These are phyloP conservation scores for Yamadazyma insecticola DNA, from an alignment of 805 yeast species.

Conservation along the genomic window DNA sequence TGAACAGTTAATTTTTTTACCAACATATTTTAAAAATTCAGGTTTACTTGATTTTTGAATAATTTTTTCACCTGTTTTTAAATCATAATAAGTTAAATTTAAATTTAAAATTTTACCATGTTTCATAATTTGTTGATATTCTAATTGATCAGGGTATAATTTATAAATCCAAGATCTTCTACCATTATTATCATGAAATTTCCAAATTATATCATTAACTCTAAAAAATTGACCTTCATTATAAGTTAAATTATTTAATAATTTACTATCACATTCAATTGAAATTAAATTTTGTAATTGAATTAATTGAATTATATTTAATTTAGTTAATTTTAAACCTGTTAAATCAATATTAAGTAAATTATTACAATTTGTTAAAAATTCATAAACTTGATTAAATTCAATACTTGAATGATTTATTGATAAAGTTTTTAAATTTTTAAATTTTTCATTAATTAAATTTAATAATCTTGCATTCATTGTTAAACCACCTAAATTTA, in stretches of 20 bases:
- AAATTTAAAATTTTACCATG: conserved; percentile 17
- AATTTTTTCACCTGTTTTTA: conserved; percentile 59
- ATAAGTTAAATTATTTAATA: conserved; percentile 45
- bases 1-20: conserved; percentile 52
- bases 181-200: conserved; percentile 57
- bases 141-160: conserved; percentile 26
- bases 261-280: conserved; percentile 61
- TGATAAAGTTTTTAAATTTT: conserved; percentile 38
- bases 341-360: conserved; percentile 63
- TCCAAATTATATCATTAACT: conserved; percentile 39
- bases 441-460: conserved; percentile 36
- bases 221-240: conserved; percentile 31
- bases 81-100: conserved; percentile 54
- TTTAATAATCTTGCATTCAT: conserved; percentile 37
- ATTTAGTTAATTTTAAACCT: conserved; percentile 55
- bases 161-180: conserved; percentile 79
- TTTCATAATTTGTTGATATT: conserved; percentile 22
- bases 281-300: conserved; percentile 43
- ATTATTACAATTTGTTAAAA: conserved; percentile 19
- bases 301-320: conserved; percentile 41
- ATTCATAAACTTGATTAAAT: conserved; percentile 33
- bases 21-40: conserved; percentile 47
- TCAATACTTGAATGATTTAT: conserved; percentile 36
- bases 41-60: conserved; percentile 43
- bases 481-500: conserved; percentile 66